A percentile compares a stretch with the other conserved stretches of the same genome.
Evolutionary conservation across 257 asterid genomes (phyloP).

Genomic region (Avicennia marina): DNA sequence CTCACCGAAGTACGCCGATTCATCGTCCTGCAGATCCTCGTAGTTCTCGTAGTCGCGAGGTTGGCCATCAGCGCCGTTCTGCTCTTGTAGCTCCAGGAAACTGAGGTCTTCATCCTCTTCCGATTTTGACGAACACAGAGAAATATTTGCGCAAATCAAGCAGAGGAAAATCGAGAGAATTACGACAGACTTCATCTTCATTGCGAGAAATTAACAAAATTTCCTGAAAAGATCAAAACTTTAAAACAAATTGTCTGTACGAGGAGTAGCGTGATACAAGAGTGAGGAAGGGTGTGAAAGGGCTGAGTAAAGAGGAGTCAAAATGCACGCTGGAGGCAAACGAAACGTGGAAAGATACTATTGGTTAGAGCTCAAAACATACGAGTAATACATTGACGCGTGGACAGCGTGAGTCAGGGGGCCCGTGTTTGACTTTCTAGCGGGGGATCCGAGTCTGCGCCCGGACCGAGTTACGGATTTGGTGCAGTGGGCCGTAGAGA

Average conservation of each 20-base stretch:
- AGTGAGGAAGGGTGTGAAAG: constrained; percentile 12
- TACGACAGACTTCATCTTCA: constrained; percentile 34
- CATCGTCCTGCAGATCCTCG: constrained; percentile 48
- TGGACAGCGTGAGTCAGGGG: constrained; percentile 15
- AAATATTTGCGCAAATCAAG: constrained; percentile 31
- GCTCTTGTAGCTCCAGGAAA: constrained; percentile 62
- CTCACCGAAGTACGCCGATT: constrained; percentile 30
- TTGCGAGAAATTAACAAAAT: not conserved
- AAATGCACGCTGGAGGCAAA: not conserved
- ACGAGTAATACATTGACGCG: constrained; percentile 26
- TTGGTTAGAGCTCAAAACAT: not conserved
- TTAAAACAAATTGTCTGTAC: not conserved
- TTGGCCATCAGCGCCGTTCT: constrained; percentile 23
- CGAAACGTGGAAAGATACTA: constrained; percentile 14
- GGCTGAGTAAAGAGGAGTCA: constrained; percentile 20
- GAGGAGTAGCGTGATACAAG: constrained; percentile 11
- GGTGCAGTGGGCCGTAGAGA: constrained; percentile 3
- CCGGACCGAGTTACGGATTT: not conserved
- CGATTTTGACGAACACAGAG: constrained; percentile 24
- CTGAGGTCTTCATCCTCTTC: constrained; percentile 77
- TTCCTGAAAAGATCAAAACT: not conserved
- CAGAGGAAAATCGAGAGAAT: constrained; percentile 38
- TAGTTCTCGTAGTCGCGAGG: constrained; percentile 56
- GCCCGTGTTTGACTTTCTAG: constrained; percentile 14
- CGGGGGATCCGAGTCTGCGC: not conserved